Evolutionary conservation across 306 rosid species (phyloP).

Genomic region (Gastrolobium villosum): DNA sequence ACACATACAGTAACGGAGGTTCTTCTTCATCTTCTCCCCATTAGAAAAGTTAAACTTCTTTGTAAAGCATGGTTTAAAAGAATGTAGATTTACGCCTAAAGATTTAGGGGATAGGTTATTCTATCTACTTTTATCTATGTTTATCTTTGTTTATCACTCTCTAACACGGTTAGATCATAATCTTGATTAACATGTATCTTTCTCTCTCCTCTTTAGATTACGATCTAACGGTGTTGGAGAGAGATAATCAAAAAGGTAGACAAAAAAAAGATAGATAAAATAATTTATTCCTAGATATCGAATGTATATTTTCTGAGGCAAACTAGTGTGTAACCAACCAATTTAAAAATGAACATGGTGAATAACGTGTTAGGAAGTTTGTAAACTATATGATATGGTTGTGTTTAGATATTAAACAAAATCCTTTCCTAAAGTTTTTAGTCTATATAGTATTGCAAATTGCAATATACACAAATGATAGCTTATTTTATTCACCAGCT

Average conservation of each 20-base stretch:
- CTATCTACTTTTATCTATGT: too few species aligned
- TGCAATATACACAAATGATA: not conserved
- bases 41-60: not conserved
- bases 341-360: not conserved
- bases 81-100: not conserved
- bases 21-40: not conserved
- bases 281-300: too few species aligned
- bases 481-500: not conserved
- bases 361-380: conserved; percentile 15
- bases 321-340: not conserved
- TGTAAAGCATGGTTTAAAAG: not conserved
- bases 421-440: not conserved
- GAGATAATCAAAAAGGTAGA: too few species aligned
- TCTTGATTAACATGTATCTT: too few species aligned
- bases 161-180: too few species aligned
- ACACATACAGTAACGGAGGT: not conserved
- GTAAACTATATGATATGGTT: not conserved
- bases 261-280: too few species aligned
- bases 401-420: not conserved
- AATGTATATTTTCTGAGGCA: too few species aligned
- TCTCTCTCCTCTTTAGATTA: too few species aligned
- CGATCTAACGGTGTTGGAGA: too few species aligned
- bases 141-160: too few species aligned
- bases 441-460: not conserved
- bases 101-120: too few species aligned